A percentile compares a stretch with the other conserved stretches of the same genome.
These are phyloP conservation scores for Thozetella sp. DNA, from an alignment of 495 filamentous ascomycete species.

Conservation along the genomic window DNA sequence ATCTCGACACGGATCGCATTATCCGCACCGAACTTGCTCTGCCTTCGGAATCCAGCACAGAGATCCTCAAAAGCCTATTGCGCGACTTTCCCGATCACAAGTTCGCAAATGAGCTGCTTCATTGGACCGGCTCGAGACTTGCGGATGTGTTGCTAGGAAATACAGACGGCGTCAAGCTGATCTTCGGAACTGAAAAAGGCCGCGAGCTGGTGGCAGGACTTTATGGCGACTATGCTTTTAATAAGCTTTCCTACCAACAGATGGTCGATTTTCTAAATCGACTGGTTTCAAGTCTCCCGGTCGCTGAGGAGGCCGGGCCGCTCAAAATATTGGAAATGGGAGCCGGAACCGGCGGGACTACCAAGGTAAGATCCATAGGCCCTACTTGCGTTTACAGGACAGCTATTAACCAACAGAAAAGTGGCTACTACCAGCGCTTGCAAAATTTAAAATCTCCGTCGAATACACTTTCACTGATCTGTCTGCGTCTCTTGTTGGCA, in stretches of 20 bases:
- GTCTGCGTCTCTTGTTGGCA: conserved; percentile 35
- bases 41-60: conserved; percentile 31
- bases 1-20: conserved; percentile 24
- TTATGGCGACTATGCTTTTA: conserved; percentile 46
- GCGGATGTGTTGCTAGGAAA: conserved; percentile 42
- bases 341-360: conserved; percentile 46
- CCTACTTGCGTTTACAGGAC: too few relatives aligned
- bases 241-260: conserved; percentile 35
- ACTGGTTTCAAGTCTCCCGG: not conserved
- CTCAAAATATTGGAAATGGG: conserved; percentile 41
- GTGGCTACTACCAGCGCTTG: conserved; percentile 33
- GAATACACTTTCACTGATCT: conserved; percentile 55
- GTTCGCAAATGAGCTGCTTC: conserved; percentile 38
- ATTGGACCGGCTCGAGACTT: conserved; percentile 40
- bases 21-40: conserved; percentile 37
- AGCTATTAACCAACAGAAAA: too few relatives aligned
- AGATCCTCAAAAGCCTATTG: conserved; percentile 37
- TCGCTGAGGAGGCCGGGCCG: not conserved
- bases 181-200: conserved; percentile 48
- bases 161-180: conserved; percentile 45
- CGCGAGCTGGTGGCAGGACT: conserved; percentile 43
- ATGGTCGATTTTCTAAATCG: conserved; percentile 21
- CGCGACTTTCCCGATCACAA: conserved; percentile 34
- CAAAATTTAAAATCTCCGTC: conserved; percentile 33
- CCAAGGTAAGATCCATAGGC: too few relatives aligned